Evolutionary conservation across 2,329 filamentous ascomycete species (phyloP).

Genomic region (Coleophoma cylindrospora): DNA sequence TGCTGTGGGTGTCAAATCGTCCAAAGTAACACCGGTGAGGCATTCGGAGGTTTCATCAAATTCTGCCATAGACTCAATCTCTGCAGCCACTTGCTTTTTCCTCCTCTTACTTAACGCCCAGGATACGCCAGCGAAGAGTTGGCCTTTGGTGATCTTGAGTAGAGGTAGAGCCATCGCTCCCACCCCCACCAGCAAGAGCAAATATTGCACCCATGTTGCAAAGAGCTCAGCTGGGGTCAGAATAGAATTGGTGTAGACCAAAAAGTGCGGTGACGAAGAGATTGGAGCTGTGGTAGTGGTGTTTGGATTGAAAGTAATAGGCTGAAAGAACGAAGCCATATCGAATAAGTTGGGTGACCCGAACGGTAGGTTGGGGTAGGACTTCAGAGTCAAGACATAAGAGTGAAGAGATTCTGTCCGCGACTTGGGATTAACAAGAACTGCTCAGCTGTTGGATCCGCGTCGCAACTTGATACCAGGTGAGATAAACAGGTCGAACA

Average conservation of each 20-base stretch:
- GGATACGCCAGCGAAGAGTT: background rate
- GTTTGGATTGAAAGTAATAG: conserved; percentile 18
- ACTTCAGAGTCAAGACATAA: no score
- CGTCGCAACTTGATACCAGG: background rate
- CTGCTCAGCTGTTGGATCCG: no score
- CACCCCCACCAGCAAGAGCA: conserved; percentile 21
- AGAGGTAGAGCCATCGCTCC: conserved; percentile 18
- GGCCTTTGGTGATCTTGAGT: conserved; percentile 5
- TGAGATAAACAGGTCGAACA: background rate
- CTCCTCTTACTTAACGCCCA: background rate
- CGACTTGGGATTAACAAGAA: no score
- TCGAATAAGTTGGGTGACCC: conserved; percentile 2
- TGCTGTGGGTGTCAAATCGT: background rate
- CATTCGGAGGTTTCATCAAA: background rate
- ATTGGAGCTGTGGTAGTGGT: background rate
- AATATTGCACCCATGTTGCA: conserved; percentile 20
- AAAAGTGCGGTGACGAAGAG: conserved; percentile 9
- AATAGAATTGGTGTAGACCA: conserved; percentile 27
- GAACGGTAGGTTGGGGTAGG: background rate
- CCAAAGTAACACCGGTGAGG: background rate
- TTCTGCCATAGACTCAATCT: background rate
- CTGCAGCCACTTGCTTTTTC: background rate
- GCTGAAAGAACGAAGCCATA: conserved; percentile 32
- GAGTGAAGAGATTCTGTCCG: no score
- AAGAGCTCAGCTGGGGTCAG: conserved; percentile 17